phyloP scores from a whole-genome alignment of 2,329 filamentous ascomycete species.

The Verruconis gallopava region DNA sequence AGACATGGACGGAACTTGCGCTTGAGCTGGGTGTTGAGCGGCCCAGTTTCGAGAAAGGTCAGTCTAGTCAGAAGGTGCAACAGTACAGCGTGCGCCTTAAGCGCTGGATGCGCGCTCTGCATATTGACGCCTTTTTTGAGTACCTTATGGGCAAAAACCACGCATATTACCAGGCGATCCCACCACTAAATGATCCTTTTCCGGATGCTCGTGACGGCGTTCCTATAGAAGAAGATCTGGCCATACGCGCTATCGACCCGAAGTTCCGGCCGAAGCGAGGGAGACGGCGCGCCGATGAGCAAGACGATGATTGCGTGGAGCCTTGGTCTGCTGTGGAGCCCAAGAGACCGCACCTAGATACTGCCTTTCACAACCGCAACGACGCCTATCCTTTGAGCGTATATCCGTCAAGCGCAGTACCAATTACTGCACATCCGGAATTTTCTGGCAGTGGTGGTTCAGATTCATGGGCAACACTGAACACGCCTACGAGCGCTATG shows the following conservation, averaged over 20 bases:
- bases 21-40: constrained; percentile 79
- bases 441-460: constrained; percentile 30
- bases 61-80: constrained; percentile 86
- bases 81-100: constrained; percentile 89
- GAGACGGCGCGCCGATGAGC: constrained; percentile 47
- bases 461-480: constrained; percentile 35
- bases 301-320: constrained; percentile 43
- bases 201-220: constrained; percentile 67
- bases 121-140: constrained; percentile 88
- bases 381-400: constrained; percentile 29
- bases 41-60: constrained; percentile 66
- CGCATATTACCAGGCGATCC: constrained; percentile 67
- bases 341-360: constrained; percentile 52
- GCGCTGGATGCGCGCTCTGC: constrained; percentile 97
- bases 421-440: constrained; percentile 43
- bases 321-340: constrained; percentile 27
- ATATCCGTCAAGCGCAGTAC: constrained; percentile 38
- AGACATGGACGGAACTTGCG: constrained; percentile 84
- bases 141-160: constrained; percentile 69
- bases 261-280: constrained; percentile 53
- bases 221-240: constrained; percentile 75
- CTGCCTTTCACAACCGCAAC: constrained; percentile 28
- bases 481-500: constrained; percentile 17
- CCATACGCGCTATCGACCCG: constrained; percentile 69
- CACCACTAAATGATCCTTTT: constrained; percentile 48